Evolutionary conservation across 495 filamentous ascomycete species (phyloP).

Genomic region (Xylaria sp.): DNA sequence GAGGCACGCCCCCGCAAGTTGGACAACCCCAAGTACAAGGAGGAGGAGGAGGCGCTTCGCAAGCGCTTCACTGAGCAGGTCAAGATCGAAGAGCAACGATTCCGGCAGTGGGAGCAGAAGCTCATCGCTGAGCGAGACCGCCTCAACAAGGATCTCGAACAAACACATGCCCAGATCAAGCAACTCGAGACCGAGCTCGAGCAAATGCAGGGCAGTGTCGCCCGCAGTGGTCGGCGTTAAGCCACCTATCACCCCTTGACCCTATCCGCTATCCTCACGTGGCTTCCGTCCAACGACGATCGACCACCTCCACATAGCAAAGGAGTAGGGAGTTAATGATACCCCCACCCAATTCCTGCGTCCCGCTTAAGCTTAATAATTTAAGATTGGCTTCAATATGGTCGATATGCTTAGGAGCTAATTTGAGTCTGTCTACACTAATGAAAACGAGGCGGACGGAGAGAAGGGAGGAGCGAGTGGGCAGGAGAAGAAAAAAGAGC

Average conservation of each 20-base stretch:
- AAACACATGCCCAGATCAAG: constrained; percentile 97
- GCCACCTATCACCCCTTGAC: constrained; percentile 23
- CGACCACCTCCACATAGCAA: constrained; percentile 34
- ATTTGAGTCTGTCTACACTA: constrained; percentile 17
- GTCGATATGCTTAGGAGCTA: constrained; percentile 27
- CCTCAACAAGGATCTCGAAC: constrained; percentile 98
- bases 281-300: constrained; percentile 32
- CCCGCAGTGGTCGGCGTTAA: constrained; percentile 95
- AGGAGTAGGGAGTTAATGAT: constrained; percentile 40
- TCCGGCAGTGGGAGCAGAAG: constrained; percentile 99
- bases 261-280: constrained; percentile 33
- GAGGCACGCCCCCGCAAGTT: constrained; percentile 96
- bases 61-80: constrained; percentile 99
- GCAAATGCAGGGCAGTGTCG: constrained; percentile 87
- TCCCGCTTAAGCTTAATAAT: constrained; percentile 27
- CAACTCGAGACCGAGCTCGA: constrained; percentile 92
- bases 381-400: constrained; percentile 22
- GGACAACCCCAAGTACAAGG: constrained; percentile 99
- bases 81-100: constrained; percentile 98
- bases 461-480: not conserved
- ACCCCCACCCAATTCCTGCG: constrained; percentile 21
- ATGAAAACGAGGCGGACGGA: constrained; percentile 12
- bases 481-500: constrained; percentile 1
- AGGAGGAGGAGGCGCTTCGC: constrained; percentile 95
- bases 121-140: constrained; percentile 96